Evolutionary conservation across 2,329 filamentous ascomycete species (phyloP), one percentile per base, ranked within the genome.

Genomic region (Paecilomyces dactylethromorphus): DNA sequence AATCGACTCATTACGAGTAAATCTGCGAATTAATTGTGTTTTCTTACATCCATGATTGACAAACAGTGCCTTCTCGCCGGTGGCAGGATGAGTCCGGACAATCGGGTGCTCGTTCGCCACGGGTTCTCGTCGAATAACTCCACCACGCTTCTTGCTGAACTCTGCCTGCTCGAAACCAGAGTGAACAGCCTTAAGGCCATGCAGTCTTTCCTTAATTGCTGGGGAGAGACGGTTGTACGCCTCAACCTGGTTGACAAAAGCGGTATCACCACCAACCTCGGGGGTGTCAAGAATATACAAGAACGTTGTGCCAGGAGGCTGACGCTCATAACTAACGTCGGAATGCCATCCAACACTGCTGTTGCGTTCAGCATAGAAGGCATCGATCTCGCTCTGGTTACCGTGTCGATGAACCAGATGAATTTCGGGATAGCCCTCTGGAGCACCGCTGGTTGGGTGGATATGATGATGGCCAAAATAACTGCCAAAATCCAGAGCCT

Each of bases 21-120:
- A 45, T 45, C n/a, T 8, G n/a, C 4, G 26, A 29, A 29, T 2
- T 3, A 45, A 7, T 18, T 18, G n/a, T n/a, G n/a, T 71, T 31
- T 66, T 66, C 18, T 68, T 72, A 58, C 71, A 73, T 26, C 65
- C 69, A 1, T 63, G 60, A 55, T 74, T 74, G 35, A 75, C 69
- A 50, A 68, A 74, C 1, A 75, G 63, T 1, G 70, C 66, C 55
- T 74, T 73, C 49, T 68, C 58, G 0, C 70, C 70, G 0, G 72
- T 75, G 54, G 71, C 62, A 1, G 71, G 72, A 63, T 74, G 71
- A 3, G 68, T 68, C 3, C 70, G 63, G 18, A 74, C 68, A 13
- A 72, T 60, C 11, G 71, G 71, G 58, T 74, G 71, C 8, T 66
- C 63, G 3, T 68, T 65, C 54, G 67, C 64, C 31, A 73, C 66